Evolutionary conservation across 805 yeast species (phyloP), one percentile per base, ranked within the genome.

Genomic region (Kodamaea leandrae): DNA sequence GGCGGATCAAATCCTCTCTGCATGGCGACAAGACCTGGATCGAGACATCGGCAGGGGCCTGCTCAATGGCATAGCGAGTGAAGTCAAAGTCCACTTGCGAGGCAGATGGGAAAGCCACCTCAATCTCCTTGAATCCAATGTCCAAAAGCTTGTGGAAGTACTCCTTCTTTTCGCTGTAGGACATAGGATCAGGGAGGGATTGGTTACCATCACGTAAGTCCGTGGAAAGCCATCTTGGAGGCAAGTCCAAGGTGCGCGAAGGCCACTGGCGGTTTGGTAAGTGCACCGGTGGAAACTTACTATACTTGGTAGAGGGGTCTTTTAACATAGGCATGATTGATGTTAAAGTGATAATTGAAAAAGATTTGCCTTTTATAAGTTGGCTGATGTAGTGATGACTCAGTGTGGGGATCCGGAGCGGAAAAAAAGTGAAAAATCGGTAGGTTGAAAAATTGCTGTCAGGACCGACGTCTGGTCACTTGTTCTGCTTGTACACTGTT

Each of bases 121-220:
- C 93, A 44, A 85, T 85, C 60, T 85, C 93, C 58, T 85, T 85
- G 64, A 82, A 85, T 1, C 95, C 95, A 29, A 84, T 63, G 19
- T 82, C 84, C 12, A 84, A 74, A 30, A 85, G 68, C 58, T 83
- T 81, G 41, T 76, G 65, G 60, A 84, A 83, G 63, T 82, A 85
- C 41, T 70, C 76, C 55, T 80, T 80, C 64, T 85, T 85, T 54
- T 85, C 90, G n/a, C 68, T 81, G 32, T 83, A 70, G n/a, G 83
- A 72, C 95, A 85, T 85, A 40, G 93, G 95, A 56, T 85, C 93
- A 0, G 93, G 91, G 50, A 85, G 72, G 4, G 90, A 81, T 65
- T 85, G 93, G 62, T 85, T 85, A 23, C 95, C 95, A 57, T 85
- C 95, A 53, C 95, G 75, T 46, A 85, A 71, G 55, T 86, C 95